Evolutionary conservation across 192 early-diverging fungal genomes (phyloP).

Genomic region (Obelidium mucronatum): DNA sequence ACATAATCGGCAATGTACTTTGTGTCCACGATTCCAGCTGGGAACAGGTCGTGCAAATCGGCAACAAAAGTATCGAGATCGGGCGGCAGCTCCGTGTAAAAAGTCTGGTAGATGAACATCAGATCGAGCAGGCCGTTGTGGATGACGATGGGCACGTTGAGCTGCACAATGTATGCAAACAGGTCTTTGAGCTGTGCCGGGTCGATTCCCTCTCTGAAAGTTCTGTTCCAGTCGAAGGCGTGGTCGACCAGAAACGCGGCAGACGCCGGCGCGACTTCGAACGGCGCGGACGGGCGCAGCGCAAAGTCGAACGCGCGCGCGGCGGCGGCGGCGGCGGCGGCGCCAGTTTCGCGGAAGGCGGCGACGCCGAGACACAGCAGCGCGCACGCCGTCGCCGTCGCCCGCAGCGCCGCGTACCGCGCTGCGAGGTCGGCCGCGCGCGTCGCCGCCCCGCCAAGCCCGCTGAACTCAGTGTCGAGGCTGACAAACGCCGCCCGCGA

Average conservation of each 20-base stretch:
- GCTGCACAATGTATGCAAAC: conserved; percentile 44
- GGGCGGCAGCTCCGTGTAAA: conserved; percentile 81
- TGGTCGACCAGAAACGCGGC: conserved; percentile 82
- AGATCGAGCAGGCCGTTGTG: conserved; percentile 97
- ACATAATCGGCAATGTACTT: conserved; percentile 84
- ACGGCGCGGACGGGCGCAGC: conserved; percentile 66
- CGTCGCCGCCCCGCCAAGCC: conserved; percentile 63
- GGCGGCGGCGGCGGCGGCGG: conserved; percentile 29
- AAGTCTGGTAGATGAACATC: conserved; percentile 89
- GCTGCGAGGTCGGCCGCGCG: conserved; percentile 51
- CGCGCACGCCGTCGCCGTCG: conserved; percentile 77
- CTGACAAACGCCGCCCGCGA: conserved; percentile 74
- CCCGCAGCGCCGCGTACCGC: conserved; percentile 77
- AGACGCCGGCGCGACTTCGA: conserved; percentile 71
- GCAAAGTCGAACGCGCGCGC: conserved; percentile 74
- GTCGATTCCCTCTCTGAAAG: conserved; percentile 80
- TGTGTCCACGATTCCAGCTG: conserved; percentile 90
- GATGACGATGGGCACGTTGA: conserved; percentile 74
- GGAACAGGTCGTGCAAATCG: conserved; percentile 84
- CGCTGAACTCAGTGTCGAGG: conserved; percentile 93
- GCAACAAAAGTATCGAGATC: conserved; percentile 73
- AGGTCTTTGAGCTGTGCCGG: conserved; percentile 61
- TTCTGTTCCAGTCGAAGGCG: conserved; percentile 86
- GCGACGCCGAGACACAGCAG: conserved; percentile 87
- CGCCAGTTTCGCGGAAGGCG: conserved; percentile 56